Evolutionary conservation across 2,329 filamentous ascomycete genomes (phyloP), one percentile per base, ranked within the genome.

Genomic region (Fusarium poae): DNA sequence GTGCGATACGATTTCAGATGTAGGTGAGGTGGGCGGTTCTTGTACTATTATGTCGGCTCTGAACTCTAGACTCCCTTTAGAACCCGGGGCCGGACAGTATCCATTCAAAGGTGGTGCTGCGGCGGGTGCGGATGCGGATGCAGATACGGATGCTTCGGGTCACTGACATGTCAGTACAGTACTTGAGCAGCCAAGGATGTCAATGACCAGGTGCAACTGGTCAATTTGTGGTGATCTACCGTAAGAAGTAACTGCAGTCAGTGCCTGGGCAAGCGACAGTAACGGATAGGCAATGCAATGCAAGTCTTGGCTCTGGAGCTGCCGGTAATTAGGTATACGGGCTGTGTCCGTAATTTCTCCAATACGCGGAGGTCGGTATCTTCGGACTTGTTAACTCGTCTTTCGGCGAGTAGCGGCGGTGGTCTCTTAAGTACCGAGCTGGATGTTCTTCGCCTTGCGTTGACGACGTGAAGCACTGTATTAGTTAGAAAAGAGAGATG

Each of bases 101-200:
- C 59, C 72, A 71, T 74, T 48, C 65, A 73, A 62, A 72, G 54
- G 54, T 74, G 65, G 72, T 73, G 70, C 67, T 72, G 61, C 48
- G 50, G 63, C 72, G 72, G 72, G 71, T 65, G 72, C 53, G 60
- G 53, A 73, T 65, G 48, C 59, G 60, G 61, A 73, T 65, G 48
- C 59, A 62, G 57, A 62, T 62, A 56, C 72, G 72, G 72, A 74
- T 65, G 72, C 57, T 72, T 74, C 72, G 72, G 72, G 64, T 66
- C 67, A 66, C 71, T 73, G 66, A 71, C 70, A 73, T 72, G 67
- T 70, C 70, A 71, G 59, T 63, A 50, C 37, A 64, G 61, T 57
- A 51, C 57, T 67, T 57, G 62, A 64, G 61, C 43, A 43, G 62
- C 70, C 69, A 74, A 69, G 64, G 56, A 67, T 64, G 53, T 60